A percentile compares a stretch with the other conserved stretches of the same genome.
These are phyloP conservation scores for Diversispora epigaea DNA, from an alignment of 192 early-diverging fungal genomes.

Conservation along the genomic window DNA sequence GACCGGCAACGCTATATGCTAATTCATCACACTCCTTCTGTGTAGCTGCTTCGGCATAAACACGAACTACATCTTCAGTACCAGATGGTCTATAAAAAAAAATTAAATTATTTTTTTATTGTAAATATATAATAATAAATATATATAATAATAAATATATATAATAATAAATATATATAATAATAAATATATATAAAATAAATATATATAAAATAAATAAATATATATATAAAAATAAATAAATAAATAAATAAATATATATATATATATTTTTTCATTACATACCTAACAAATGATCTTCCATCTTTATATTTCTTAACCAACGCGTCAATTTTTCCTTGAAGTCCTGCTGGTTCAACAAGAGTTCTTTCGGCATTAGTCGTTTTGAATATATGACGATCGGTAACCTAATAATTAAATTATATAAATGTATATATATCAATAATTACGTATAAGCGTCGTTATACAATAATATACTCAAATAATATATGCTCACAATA, in stretches of 20 bases:
- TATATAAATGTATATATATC: background rate
- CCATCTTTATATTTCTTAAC: slow-evolving; percentile 84
- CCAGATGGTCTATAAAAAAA: slow-evolving; percentile 76
- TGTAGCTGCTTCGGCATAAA: slow-evolving; percentile 98
- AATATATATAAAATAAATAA: background rate
- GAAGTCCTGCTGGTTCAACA: slow-evolving; percentile 82
- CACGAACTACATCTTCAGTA: slow-evolving; percentile 98
- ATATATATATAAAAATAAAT: background rate
- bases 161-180: no score
- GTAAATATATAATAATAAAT: background rate
- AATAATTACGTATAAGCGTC: slow-evolving; percentile 5
- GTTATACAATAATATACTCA: background rate
- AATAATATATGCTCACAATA: slow-evolving; percentile 55
- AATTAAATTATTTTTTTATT: background rate
- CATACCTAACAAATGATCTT: slow-evolving; percentile 89
- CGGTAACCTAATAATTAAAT: slow-evolving; percentile 49
- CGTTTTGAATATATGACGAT: slow-evolving; percentile 87
- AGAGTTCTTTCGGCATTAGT: slow-evolving; percentile 96
- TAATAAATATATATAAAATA: background rate
- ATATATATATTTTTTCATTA: background rate
- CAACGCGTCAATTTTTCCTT: slow-evolving; percentile 78
- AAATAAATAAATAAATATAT: background rate
- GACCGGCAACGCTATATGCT: slow-evolving; percentile 80
- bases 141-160: background rate
- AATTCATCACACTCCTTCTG: slow-evolving; percentile 86